Evolutionary conservation across 768 basidiomycete species (phyloP), one percentile per base, ranked within the genome.

Genomic region (Psilocybe cubensis): DNA sequence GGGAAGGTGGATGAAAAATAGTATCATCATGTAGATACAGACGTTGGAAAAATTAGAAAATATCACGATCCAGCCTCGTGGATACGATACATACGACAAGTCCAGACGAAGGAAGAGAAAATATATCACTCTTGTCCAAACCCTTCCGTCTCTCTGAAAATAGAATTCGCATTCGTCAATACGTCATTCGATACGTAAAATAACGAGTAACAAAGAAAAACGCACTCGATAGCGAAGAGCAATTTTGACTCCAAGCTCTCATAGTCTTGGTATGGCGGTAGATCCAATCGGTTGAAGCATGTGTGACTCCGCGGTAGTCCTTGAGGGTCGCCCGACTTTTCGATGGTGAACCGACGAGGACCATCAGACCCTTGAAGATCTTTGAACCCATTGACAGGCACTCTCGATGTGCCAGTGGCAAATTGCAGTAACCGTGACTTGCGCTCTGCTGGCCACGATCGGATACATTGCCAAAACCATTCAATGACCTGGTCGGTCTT

Each of bases 381-480:
- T 68, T 95, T 95, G 81, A 96, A 96, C 0, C 94, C 95, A 67
- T 94, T 94, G 65, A 94, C 94, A 10, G 94, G 89, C 21, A 91
- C 84, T 59, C 89, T 79, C n/a, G 89, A 91, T 2, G 89, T 91
- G 18, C 89, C 89, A 1, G 92, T 95, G 4, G 92, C 91, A 72
- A 96, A 96, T 70, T 95, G 94, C 18, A 96, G 75, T 33, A 95
- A 72, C 12, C 93, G 86, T 38, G 89, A 89, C 70, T 95, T 95
- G 62, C 91, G 83, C 70, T 96, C 94, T 0, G 91, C 80, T 8
- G 94, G 91, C 94, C 94, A 96, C 29, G 88, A 86, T 33, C 90
- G 87, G 53, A 96, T 84, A 66, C 89, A 91, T 70, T 94, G 87
- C 94, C 94, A 96, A 80, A 96, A 96, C 94, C 94, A 96, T 66